phyloP scores from a whole-genome alignment of 2,329 filamentous ascomycete genomes.

The Cercospora sp. region DNA sequence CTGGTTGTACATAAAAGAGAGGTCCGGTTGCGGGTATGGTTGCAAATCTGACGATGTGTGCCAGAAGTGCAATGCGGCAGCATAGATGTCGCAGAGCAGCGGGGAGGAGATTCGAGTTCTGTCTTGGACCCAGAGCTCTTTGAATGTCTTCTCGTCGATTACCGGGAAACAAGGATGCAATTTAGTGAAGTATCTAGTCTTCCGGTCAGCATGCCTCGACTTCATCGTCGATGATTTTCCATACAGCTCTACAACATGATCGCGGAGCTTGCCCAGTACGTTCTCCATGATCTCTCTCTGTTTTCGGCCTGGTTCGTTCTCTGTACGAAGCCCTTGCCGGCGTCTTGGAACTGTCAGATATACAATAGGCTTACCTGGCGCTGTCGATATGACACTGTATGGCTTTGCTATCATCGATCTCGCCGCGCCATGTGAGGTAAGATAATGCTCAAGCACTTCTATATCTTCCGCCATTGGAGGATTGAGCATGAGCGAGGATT shows the following conservation, averaged over 20 bases:
- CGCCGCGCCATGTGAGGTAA: slow-evolving; percentile 36
- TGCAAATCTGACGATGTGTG: slow-evolving; percentile 40
- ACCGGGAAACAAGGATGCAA: slow-evolving; percentile 44
- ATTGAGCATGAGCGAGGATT: slow-evolving; percentile 43
- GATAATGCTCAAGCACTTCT: slow-evolving; percentile 43
- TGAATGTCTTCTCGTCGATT: slow-evolving; percentile 43
- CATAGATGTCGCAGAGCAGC: slow-evolving; percentile 44
- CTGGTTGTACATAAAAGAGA: slow-evolving; percentile 45
- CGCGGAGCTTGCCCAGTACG: slow-evolving; percentile 42
- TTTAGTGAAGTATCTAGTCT: slow-evolving; percentile 43
- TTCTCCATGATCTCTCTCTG: slow-evolving; percentile 46
- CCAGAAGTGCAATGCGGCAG: slow-evolving; percentile 43
- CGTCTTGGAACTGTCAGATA: slow-evolving; percentile 52
- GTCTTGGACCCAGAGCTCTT: slow-evolving; percentile 39
- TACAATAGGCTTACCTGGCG: slow-evolving; percentile 42
- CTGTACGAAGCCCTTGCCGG: slow-evolving; percentile 45
- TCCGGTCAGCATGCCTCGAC: not conserved
- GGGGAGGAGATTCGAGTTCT: slow-evolving; percentile 39
- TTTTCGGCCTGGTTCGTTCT: slow-evolving; percentile 39
- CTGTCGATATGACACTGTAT: slow-evolving; percentile 54
- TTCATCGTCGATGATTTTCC: not conserved
- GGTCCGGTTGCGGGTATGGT: slow-evolving; percentile 41
- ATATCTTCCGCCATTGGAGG: slow-evolving; percentile 46
- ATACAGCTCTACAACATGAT: slow-evolving; percentile 44
- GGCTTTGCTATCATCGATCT: slow-evolving; percentile 38